Percentiles rank a stretch among this genome's conserved stretches.
Evolutionary conservation across 495 filamentous ascomycete species (phyloP).

Genomic region (Aspergillus steynii): DNA sequence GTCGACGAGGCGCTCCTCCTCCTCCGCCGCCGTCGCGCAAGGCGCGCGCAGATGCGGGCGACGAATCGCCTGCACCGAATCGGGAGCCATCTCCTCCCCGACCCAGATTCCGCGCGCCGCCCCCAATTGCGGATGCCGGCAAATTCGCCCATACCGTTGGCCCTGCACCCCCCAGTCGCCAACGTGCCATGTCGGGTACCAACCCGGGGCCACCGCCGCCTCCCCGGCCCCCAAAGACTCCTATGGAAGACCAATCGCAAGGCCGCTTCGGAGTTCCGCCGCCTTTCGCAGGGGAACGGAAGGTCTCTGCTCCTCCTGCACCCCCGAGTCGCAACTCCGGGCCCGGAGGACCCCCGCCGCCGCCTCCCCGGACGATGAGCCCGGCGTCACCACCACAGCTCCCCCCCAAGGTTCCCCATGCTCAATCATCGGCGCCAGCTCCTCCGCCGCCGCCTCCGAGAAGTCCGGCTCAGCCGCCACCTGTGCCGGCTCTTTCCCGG

Average conservation of each 20-base stretch:
- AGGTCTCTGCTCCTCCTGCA: constrained; percentile 65
- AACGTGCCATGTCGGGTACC: constrained; percentile 58
- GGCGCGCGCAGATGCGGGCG: constrained; percentile 45
- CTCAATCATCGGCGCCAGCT: constrained; percentile 34
- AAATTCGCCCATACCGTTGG: constrained; percentile 65
- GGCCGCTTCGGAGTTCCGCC: constrained; percentile 71
- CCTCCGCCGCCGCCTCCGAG: constrained; percentile 63
- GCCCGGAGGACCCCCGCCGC: constrained; percentile 59
- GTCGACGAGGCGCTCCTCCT: constrained; percentile 71
- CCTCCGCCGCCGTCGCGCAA: constrained; percentile 83
- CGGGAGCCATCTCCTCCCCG: constrained; percentile 53
- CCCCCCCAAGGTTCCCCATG: constrained; percentile 67
- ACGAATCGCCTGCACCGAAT: constrained; percentile 52
- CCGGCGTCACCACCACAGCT: constrained; percentile 60
- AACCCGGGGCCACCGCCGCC: constrained; percentile 79
- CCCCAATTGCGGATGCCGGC: constrained; percentile 82
- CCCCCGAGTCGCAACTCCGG: constrained; percentile 67
- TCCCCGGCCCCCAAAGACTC: constrained; percentile 83
- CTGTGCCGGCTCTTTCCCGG: constrained; percentile 35
- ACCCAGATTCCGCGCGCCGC: constrained; percentile 73
- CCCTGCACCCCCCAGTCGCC: constrained; percentile 53
- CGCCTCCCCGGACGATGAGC: constrained; percentile 64
- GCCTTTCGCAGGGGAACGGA: constrained; percentile 71
- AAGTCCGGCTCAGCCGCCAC: constrained; percentile 51
- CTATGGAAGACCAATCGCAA: constrained; percentile 60